A percentile compares a stretch with the other conserved stretches of the same genome.
phyloP scores from a whole-genome alignment of 768 basidiomycete genomes.

The Phylloporus sp. region DNA sequence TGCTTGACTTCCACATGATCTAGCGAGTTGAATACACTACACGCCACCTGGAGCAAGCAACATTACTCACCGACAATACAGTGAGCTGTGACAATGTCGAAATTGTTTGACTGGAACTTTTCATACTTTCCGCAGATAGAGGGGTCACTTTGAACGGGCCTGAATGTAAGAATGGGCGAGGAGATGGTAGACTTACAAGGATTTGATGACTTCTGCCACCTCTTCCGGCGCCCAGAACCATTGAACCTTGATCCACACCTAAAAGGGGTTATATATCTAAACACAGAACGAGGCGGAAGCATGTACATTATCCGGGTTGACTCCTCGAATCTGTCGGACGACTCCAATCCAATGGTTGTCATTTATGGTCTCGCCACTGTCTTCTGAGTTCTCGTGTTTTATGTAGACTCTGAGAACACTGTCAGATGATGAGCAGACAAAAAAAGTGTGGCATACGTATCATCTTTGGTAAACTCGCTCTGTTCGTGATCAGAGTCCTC shows the following conservation, averaged over 20 bases:
- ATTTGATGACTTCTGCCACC: constrained; percentile 37
- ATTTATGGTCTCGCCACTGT: constrained; percentile 15
- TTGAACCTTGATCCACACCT: constrained; percentile 52
- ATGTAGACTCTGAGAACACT: constrained; percentile 33
- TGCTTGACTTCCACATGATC: constrained; percentile 31
- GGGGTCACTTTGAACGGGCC: constrained; percentile 32
- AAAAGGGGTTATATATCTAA: not conserved
- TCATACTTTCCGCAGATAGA: constrained; percentile 42
- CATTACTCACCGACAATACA: constrained; percentile 41
- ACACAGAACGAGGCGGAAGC: not conserved
- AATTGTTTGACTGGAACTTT: constrained; percentile 44
- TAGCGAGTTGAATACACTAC: constrained; percentile 10
- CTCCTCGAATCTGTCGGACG: constrained; percentile 41
- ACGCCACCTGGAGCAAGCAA: not conserved
- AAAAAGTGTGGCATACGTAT: constrained; percentile 28
- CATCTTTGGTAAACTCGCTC: constrained; percentile 27
- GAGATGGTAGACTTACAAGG: constrained; percentile 39
- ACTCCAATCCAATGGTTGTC: constrained; percentile 50
- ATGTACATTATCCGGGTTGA: constrained; percentile 29
- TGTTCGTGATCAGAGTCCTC: constrained; percentile 7
- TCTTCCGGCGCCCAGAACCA: constrained; percentile 57
- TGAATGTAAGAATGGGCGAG: not conserved
- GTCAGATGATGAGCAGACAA: not conserved
- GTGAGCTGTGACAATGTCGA: constrained; percentile 42
- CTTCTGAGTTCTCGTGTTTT: not conserved